These are phyloP conservation scores for Peniophora sp. DNA, from an alignment of 1,284 basidiomycete genomes.

Conservation along the genomic window DNA sequence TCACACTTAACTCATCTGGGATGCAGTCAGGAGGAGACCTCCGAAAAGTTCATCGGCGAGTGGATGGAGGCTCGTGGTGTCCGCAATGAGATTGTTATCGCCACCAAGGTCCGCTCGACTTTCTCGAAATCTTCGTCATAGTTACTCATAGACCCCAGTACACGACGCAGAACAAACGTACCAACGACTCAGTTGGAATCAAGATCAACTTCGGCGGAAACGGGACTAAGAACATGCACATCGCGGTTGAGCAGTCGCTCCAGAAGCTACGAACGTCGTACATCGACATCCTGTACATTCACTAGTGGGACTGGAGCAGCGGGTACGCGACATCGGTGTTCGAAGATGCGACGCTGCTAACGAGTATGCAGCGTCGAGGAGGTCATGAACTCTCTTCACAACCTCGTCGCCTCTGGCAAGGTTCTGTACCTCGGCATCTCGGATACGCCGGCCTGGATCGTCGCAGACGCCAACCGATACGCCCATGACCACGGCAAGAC, in stretches of 20 bases:
- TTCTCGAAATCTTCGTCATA: background rate
- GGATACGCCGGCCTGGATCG: constrained; percentile 50
- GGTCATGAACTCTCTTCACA: background rate
- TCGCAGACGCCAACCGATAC: constrained; percentile 44
- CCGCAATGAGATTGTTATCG: constrained; percentile 47
- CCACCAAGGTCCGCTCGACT: constrained; percentile 35
- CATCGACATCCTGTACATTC: background rate
- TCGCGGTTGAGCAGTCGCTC: constrained; percentile 2
- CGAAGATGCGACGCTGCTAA: no score
- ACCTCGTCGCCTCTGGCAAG: background rate
- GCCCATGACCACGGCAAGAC: constrained; percentile 37
- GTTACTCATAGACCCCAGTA: constrained; percentile 15
- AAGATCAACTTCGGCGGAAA: background rate
- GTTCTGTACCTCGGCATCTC: background rate
- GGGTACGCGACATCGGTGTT: no score
- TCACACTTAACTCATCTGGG: background rate
- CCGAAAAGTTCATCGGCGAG: constrained; percentile 48
- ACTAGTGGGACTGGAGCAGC: background rate
- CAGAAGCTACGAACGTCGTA: background rate
- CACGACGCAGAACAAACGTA: background rate
- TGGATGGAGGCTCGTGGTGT: constrained; percentile 44
- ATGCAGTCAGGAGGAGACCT: constrained; percentile 39
- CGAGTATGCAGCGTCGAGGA: background rate
- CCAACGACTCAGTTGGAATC: background rate
- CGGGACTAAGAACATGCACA: constrained; percentile 2